phyloP scores from a whole-genome alignment of 371 early-diverging fungal genomes.

The Mortierella sp. region DNA sequence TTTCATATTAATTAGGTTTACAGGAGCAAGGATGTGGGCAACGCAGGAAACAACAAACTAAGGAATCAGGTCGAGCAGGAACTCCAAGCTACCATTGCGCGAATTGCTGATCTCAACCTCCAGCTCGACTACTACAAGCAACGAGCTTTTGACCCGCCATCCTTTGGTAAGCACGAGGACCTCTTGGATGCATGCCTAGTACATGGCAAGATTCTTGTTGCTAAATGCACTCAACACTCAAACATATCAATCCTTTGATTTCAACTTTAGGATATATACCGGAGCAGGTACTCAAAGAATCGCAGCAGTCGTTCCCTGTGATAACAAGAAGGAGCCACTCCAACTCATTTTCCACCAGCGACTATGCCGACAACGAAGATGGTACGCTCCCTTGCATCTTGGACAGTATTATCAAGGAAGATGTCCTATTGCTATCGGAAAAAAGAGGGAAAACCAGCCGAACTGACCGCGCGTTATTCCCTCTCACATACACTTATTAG shows the following conservation, averaged over 20 bases:
- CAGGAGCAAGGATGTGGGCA: slow-evolving; percentile 41
- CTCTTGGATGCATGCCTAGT: not conserved
- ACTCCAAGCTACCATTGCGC: slow-evolving; percentile 40
- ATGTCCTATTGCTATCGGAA: too few relatives aligned
- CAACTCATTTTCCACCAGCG: slow-evolving; percentile 54
- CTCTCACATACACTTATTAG: slow-evolving; percentile 4
- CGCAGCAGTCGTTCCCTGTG: slow-evolving; percentile 33
- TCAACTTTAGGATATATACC: slow-evolving; percentile 32
- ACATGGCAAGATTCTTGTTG: not conserved
- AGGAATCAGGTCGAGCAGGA: slow-evolving; percentile 45
- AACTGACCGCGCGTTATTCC: not conserved
- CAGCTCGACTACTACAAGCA: slow-evolving; percentile 54
- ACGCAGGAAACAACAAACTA: slow-evolving; percentile 44
- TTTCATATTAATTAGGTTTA: slow-evolving; percentile 24
- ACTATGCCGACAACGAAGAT: slow-evolving; percentile 56
- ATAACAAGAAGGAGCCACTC: slow-evolving; percentile 46
- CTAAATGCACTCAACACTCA: not conserved
- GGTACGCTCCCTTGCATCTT: too few relatives aligned
- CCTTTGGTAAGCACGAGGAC: slow-evolving; percentile 31
- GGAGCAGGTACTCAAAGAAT: slow-evolving; percentile 39
- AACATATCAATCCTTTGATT: not conserved
- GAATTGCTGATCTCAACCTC: slow-evolving; percentile 39
- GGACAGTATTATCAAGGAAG: too few relatives aligned
- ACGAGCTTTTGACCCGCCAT: slow-evolving; percentile 51
- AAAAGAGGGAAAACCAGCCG: too few relatives aligned